These are phyloP conservation scores for Arabidopsis arenosa DNA, from an alignment of 345 rosid species.

Conservation along the genomic window DNA sequence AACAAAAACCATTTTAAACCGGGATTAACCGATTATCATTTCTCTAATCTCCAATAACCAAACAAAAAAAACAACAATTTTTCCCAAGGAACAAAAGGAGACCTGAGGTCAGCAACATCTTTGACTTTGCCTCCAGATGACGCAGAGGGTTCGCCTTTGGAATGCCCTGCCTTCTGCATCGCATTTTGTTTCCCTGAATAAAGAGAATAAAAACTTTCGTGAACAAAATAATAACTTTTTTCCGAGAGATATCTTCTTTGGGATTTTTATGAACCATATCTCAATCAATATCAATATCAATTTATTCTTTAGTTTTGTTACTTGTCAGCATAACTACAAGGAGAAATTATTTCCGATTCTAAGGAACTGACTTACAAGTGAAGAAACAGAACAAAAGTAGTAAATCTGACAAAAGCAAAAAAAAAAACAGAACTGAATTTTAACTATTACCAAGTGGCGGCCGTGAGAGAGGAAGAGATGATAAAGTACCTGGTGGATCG, in stretches of 20 bases:
- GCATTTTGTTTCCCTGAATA: conserved; percentile 31
- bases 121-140: conserved; percentile 29
- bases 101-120: conserved; percentile 35
- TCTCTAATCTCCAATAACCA: not conserved
- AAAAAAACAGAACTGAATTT: not conserved
- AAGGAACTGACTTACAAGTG: not conserved
- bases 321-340: not conserved
- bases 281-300: not conserved
- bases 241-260: not conserved
- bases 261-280: conserved; percentile 8
- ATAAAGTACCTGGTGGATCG: conserved; percentile 29
- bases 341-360: not conserved
- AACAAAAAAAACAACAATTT: not conserved
- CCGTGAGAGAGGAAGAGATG: conserved; percentile 14
- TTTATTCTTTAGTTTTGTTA: not conserved
- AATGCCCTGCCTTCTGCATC: conserved; percentile 6
- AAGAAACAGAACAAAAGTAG: not conserved
- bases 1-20: not conserved
- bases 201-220: not conserved
- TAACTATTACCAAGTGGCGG: not conserved
- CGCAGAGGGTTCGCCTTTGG: conserved; percentile 4
- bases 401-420: not conserved
- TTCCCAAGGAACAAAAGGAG: not conserved
- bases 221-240: not conserved
- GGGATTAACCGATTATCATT: not conserved